Base-by-base conservation (phyloP, 345 rosid genomes). In the Noccaea bulbosa region DNA sequence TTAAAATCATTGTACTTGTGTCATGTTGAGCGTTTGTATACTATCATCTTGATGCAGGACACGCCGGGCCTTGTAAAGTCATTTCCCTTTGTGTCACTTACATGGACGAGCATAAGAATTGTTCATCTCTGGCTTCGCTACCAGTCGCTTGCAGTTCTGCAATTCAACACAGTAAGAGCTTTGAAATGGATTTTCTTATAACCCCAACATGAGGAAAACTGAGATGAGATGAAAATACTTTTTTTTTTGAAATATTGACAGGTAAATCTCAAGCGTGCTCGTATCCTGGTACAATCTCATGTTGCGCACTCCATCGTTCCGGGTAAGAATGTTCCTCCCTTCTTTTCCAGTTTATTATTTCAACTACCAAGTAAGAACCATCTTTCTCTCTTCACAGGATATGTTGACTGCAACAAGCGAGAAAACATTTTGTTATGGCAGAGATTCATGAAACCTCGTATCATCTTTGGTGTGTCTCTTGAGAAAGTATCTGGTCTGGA, bases 201-300 rank as follows among this genome's bases (percentile, higher is more conserved):
- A 52, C 17, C 66, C 17, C 32, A 57, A 63, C 17, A 7, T 30
- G 39, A 57, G 6, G 6, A 55, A 52, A 24, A 15, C 48, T 5
- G 62, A 27, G 35, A 30, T 46, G 22, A 63, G 11, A 10, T 15
- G 56, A 32, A 49, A n/a, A n/a, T n/a, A n/a, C n/a, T n/a, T n/a
- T n/a, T n/a, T n/a, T n/a, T n/a, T n/a, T n/a, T 40, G 22, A 60
- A 41, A 56, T 34, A 78, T 38, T 63, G 58, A 4, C 83, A 93
- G 98, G 81, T 93, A 77, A 93, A 93, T 84, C 84, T 91, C 65
- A 93, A 93, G 88, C 97, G 98, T 76, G 97, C 94, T 66, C 94
- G 94, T 56, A 73, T 87, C 41, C 80, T 93, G 66, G 89, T 83
- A 53, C 80, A 87, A 55, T 86, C 98, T 55, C 94, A 91, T 76